phyloP scores from a whole-genome alignment of 1,284 basidiomycete species.

The Apiotrichum montevideense region DNA sequence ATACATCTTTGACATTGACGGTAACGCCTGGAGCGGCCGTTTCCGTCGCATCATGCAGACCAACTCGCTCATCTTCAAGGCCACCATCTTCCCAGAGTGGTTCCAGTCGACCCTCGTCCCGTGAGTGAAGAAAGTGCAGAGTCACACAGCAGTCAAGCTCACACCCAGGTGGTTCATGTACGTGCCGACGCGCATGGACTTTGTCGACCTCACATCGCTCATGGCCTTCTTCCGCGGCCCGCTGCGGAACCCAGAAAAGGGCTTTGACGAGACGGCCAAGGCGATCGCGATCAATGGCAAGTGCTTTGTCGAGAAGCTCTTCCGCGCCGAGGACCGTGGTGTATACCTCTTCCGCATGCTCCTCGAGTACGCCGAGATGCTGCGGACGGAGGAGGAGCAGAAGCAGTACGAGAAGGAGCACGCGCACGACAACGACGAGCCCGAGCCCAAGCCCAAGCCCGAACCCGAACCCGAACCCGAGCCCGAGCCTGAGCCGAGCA shows the following conservation, averaged over 20 bases:
- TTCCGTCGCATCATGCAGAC: slow-evolving; percentile 46
- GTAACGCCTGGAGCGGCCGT: slow-evolving; percentile 48
- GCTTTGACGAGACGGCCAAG: slow-evolving; percentile 44
- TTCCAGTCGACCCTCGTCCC: slow-evolving; percentile 45
- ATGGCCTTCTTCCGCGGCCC: slow-evolving; percentile 44
- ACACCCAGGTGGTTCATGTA: slow-evolving; percentile 39
- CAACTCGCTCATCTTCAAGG: slow-evolving; percentile 49
- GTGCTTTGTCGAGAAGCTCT: slow-evolving; percentile 45
- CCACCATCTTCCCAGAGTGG: slow-evolving; percentile 46
- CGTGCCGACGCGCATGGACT: slow-evolving; percentile 43
- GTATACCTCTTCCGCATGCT: slow-evolving; percentile 46
- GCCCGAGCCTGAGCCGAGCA: too few relatives aligned
- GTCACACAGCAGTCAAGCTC: too few relatives aligned
- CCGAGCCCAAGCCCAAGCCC: too few relatives aligned
- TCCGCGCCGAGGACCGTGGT: slow-evolving; percentile 41
- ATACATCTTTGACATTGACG: slow-evolving; percentile 50
- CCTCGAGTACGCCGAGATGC: slow-evolving; percentile 37
- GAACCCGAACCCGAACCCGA: too few relatives aligned
- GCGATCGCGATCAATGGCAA: slow-evolving; percentile 43
- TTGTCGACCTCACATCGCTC: slow-evolving; percentile 42
- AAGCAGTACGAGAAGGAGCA: too few relatives aligned
- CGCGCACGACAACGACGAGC: too few relatives aligned
- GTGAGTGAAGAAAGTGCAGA: background rate
- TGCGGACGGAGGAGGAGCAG: too few relatives aligned
- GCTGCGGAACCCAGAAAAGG: slow-evolving; percentile 33